Conservation (phyloP, 1,284 basidiomycete species). For the Cystobasidiaceae sp. region DNA sequence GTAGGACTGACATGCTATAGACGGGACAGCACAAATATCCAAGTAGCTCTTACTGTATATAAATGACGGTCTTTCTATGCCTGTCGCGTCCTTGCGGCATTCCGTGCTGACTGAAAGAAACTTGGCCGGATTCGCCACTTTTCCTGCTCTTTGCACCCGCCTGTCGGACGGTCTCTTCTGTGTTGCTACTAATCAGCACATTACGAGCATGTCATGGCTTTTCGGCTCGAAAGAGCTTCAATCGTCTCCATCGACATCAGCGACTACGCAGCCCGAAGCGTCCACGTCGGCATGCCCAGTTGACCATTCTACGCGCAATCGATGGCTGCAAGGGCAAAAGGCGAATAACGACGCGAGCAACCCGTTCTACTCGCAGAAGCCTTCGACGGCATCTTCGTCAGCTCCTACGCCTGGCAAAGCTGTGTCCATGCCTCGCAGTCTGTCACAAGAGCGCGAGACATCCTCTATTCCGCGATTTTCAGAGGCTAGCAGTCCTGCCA, state of each 20-base stretch:
- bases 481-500: constrained; percentile 28
- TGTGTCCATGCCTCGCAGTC: not conserved
- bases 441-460: constrained; percentile 23
- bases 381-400: not conserved
- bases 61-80: not conserved
- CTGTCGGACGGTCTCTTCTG: not conserved
- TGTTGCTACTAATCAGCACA: not conserved
- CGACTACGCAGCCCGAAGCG: not conserved
- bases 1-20: too few relatives aligned
- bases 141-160: too few relatives aligned
- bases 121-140: too few relatives aligned
- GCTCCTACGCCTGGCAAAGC: not conserved
- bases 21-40: too few relatives aligned
- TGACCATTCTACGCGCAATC: constrained; percentile 24
- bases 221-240: constrained; percentile 7
- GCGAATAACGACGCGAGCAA: not conserved
- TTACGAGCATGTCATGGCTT: constrained; percentile 15
- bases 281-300: constrained; percentile 21
- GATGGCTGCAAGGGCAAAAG: constrained; percentile 21
- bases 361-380: not conserved
- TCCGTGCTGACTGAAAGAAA: not conserved
- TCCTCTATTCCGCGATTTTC: constrained; percentile 24
- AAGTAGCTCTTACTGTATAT: not conserved
- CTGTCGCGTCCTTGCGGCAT: not conserved
- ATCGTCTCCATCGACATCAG: not conserved